Evolutionary conservation across 768 basidiomycete species (phyloP).

Genomic region (Leccinellum albellum): DNA sequence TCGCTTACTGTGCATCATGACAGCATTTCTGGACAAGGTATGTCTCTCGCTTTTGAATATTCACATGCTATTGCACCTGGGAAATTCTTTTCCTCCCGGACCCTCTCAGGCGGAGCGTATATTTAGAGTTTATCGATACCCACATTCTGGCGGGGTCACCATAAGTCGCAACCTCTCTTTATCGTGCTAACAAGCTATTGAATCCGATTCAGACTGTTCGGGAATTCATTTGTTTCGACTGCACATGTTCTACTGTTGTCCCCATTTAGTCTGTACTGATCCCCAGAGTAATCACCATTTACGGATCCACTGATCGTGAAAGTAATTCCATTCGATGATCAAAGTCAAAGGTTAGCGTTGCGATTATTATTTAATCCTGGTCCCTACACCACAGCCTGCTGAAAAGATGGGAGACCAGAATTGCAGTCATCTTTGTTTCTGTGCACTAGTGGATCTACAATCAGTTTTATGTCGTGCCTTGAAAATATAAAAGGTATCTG

Average conservation of each 20-base stretch:
- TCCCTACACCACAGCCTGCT: background rate
- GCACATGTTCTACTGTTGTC: background rate
- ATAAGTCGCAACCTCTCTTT: background rate
- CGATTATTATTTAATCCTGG: background rate
- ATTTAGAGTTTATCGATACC: constrained; percentile 10
- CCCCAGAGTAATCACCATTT: too few relatives aligned
- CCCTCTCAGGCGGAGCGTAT: constrained; percentile 2
- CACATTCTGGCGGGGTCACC: background rate
- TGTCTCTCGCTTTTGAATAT: too few relatives aligned
- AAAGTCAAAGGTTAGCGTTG: too few relatives aligned
- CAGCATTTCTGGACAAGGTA: too few relatives aligned
- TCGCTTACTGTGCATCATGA: too few relatives aligned
- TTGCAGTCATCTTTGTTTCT: background rate
- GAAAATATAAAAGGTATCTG: background rate
- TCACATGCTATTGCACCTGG: too few relatives aligned
- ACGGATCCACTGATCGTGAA: too few relatives aligned
- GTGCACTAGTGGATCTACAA: background rate
- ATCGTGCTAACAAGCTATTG: background rate
- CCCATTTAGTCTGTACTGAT: too few relatives aligned
- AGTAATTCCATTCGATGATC: too few relatives aligned
- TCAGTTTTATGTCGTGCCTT: constrained; percentile 1
- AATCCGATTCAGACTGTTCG: background rate
- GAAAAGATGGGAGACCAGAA: background rate
- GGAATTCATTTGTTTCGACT: background rate
- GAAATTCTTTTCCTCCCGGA: too few relatives aligned